Percentiles rank a stretch among this genome's conserved stretches.
Evolutionary conservation across 2,329 filamentous ascomycete genomes (phyloP).

Genomic region (Falciphora oryzae): DNA sequence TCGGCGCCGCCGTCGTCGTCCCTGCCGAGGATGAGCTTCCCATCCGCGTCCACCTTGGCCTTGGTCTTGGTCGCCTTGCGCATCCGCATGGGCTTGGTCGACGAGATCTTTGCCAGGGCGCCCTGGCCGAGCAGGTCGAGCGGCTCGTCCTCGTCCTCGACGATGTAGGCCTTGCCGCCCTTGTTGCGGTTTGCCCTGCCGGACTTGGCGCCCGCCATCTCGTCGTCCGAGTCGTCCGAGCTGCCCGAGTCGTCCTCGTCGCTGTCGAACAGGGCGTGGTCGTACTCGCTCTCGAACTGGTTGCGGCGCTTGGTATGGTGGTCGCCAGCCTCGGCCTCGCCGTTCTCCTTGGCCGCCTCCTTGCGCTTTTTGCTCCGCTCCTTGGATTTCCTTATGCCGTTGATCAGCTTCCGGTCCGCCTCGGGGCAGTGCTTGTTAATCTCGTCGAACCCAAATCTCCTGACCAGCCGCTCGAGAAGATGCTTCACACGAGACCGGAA

Average conservation of each 20-base stretch:
- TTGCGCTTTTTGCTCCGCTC: slow-evolving; percentile 89
- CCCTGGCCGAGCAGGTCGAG: slow-evolving; percentile 87
- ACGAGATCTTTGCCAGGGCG: slow-evolving; percentile 87
- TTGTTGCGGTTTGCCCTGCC: slow-evolving; percentile 47
- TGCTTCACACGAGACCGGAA: slow-evolving; percentile 98
- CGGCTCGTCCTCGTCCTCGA: slow-evolving; percentile 91
- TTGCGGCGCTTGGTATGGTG: slow-evolving; percentile 45
- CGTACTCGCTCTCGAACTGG: slow-evolving; percentile 87
- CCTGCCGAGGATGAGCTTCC: slow-evolving; percentile 70
- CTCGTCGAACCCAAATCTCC: slow-evolving; percentile 77
- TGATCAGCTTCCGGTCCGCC: slow-evolving; percentile 80
- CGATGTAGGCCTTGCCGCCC: slow-evolving; percentile 72
- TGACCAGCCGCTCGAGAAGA: slow-evolving; percentile 89
- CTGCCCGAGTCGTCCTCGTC: slow-evolving; percentile 59
- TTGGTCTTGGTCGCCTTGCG: slow-evolving; percentile 56
- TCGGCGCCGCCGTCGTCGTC: slow-evolving; percentile 45
- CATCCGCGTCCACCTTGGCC: slow-evolving; percentile 68
- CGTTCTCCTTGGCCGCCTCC: slow-evolving; percentile 55
- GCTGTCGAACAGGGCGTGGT: slow-evolving; percentile 89
- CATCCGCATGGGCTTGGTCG: slow-evolving; percentile 70
- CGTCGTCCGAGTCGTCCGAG: slow-evolving; percentile 49
- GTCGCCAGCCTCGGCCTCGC: slow-evolving; percentile 51
- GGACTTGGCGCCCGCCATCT: slow-evolving; percentile 21
- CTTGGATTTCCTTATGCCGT: slow-evolving; percentile 92
- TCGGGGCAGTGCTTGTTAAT: slow-evolving; percentile 80